phyloP scores from a whole-genome alignment of 495 filamentous ascomycete genomes.

The Penicillium longicatenatum region DNA sequence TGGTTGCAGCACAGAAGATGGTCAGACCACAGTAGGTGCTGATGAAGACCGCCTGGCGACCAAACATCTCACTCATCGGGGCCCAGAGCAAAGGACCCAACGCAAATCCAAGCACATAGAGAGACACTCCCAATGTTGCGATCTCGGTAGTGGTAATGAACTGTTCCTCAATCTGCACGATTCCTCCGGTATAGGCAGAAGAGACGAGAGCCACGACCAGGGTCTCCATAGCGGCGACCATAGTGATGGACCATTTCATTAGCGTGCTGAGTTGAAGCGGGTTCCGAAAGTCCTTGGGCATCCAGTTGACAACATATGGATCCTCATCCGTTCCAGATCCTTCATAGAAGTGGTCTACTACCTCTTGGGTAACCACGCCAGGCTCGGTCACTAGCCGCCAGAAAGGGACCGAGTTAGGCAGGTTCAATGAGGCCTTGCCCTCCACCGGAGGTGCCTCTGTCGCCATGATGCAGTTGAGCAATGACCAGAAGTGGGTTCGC shows the following conservation, averaged over 20 bases:
- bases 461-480: slow-evolving; percentile 1
- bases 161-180: slow-evolving; percentile 50
- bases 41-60: slow-evolving; percentile 66
- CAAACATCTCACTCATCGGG: slow-evolving; percentile 65
- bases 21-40: slow-evolving; percentile 61
- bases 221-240: slow-evolving; percentile 63
- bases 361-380: slow-evolving; percentile 48
- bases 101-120: slow-evolving; percentile 57
- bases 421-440: slow-evolving; percentile 10
- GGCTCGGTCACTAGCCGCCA: slow-evolving; percentile 46
- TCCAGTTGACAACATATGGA: slow-evolving; percentile 69
- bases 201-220: slow-evolving; percentile 69
- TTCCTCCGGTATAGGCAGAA: slow-evolving; percentile 69
- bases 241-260: slow-evolving; percentile 67
- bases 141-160: slow-evolving; percentile 49
- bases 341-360: slow-evolving; percentile 56
- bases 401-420: slow-evolving; percentile 27
- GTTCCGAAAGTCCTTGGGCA: slow-evolving; percentile 66
- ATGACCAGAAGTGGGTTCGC: neutral
- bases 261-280: slow-evolving; percentile 55
- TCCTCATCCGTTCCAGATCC: slow-evolving; percentile 68
- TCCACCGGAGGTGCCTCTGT: slow-evolving; percentile 14
- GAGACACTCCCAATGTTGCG: slow-evolving; percentile 50
- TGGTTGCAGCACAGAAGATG: slow-evolving; percentile 63
- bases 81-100: slow-evolving; percentile 59